phyloP scores from a whole-genome alignment of 78 protist species.

The Paratrimastix pyriformis region DNA sequence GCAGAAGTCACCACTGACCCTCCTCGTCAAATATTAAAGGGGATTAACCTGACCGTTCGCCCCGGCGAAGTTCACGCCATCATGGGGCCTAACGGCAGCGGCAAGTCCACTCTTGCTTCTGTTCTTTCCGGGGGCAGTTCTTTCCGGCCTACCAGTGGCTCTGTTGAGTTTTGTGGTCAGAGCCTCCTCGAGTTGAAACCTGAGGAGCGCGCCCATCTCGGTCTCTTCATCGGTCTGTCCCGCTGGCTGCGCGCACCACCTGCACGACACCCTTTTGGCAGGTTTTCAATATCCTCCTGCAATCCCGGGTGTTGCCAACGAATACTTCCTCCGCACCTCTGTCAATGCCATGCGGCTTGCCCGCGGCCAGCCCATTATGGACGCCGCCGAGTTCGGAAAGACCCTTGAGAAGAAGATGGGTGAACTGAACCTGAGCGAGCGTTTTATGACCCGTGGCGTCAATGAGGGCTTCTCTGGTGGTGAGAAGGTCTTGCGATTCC shows the following conservation, averaged over 20 bases:
- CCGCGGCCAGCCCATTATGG: neutral
- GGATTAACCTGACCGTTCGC: slow-evolving; percentile 14
- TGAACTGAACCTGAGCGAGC: neutral
- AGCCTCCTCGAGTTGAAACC: neutral
- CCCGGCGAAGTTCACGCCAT: slow-evolving; percentile 36
- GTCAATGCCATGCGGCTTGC: neutral
- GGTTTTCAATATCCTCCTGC: slow-evolving; percentile 27
- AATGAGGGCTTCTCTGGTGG: slow-evolving; percentile 31
- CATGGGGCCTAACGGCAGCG: slow-evolving; percentile 47
- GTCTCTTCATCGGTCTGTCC: slow-evolving; percentile 21
- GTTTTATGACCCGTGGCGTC: slow-evolving; percentile 18
- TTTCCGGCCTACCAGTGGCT: neutral
- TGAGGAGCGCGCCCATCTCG: slow-evolving; percentile 34
- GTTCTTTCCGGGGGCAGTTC: slow-evolving; percentile 10
- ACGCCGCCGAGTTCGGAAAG: slow-evolving; percentile 8
- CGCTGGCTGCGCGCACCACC: neutral
- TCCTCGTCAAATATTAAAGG: slow-evolving; percentile 22
- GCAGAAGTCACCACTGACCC: too few relatives aligned
- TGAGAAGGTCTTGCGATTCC: slow-evolving; percentile 22
- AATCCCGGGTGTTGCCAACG: slow-evolving; percentile 30
- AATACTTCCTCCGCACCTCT: slow-evolving; percentile 23
- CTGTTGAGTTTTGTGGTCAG: neutral
- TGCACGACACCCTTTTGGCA: neutral
- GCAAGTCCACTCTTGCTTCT: slow-evolving; percentile 25
- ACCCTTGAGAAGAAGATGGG: neutral